Conservation (phyloP, 331 rosid genomes). For the Pyracantha coccinea region DNA sequence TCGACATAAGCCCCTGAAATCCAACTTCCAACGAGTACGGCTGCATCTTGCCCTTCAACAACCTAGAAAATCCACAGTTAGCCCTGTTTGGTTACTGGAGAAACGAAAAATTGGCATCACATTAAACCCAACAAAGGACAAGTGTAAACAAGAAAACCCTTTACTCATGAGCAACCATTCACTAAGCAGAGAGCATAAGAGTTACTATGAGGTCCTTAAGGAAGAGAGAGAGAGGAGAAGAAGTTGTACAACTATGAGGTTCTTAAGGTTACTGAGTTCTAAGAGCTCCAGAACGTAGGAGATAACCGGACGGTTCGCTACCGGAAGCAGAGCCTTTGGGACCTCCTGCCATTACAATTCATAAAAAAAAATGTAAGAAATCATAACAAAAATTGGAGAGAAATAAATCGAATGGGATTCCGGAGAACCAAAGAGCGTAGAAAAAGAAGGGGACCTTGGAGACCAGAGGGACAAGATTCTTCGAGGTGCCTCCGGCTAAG, state of each 20-base stretch:
- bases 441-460: conserved; percentile 44
- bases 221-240: neutral
- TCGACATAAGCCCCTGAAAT: conserved; percentile 81
- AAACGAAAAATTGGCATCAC: neutral
- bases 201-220: too few species aligned
- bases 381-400: neutral
- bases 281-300: conserved; percentile 81
- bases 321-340: conserved; percentile 94
- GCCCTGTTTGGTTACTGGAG: neutral
- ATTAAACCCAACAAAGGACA: neutral
- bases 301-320: conserved; percentile 81
- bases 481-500: conserved; percentile 86
- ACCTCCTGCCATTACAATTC: conserved; percentile 48
- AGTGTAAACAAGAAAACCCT: neutral
- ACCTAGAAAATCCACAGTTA: conserved; percentile 39
- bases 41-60: conserved; percentile 85
- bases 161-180: neutral
- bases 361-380: neutral
- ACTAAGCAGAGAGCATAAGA: neutral
- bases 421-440: neutral
- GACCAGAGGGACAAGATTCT: conserved; percentile 77
- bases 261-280: conserved; percentile 79
- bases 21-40: conserved; percentile 69
- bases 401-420: neutral
- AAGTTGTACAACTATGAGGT: conserved; percentile 72